Evolutionary conservation across 2,329 filamentous ascomycete species (phyloP).

Genomic region (Talaromyces marneffei): DNA sequence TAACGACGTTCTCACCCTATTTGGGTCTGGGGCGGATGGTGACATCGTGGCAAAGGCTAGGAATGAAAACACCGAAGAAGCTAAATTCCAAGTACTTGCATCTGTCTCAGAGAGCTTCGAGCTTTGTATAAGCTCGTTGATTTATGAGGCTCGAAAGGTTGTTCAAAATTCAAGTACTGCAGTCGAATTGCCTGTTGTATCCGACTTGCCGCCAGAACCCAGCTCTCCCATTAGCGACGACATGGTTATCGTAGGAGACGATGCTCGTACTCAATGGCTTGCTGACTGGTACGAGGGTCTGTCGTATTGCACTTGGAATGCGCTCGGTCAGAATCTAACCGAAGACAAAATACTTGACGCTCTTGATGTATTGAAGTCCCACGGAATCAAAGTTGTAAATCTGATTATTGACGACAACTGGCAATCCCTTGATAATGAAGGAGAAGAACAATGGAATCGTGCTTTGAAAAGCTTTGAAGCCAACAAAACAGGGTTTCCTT

Average conservation of each 20-base stretch:
- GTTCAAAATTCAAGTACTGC: slow-evolving; percentile 35
- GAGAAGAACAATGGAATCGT: slow-evolving; percentile 47
- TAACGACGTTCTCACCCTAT: slow-evolving; percentile 62
- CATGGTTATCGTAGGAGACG: slow-evolving; percentile 38
- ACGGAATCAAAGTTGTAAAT: slow-evolving; percentile 71
- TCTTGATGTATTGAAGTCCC: slow-evolving; percentile 62
- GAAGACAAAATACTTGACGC: slow-evolving; percentile 73
- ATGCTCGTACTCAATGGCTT: slow-evolving; percentile 54
- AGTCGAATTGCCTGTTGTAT: slow-evolving; percentile 12
- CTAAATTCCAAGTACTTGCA: slow-evolving; percentile 59
- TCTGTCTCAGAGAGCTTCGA: slow-evolving; percentile 69
- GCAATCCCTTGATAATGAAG: slow-evolving; percentile 66
- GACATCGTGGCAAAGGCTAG: slow-evolving; percentile 62
- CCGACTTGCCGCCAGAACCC: slow-evolving; percentile 20
- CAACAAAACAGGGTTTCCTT: slow-evolving; percentile 69
- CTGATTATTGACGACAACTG: slow-evolving; percentile 97
- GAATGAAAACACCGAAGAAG: slow-evolving; percentile 59
- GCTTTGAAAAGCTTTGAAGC: slow-evolving; percentile 82
- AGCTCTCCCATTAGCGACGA: slow-evolving; percentile 38
- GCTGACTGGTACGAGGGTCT: slow-evolving; percentile 89
- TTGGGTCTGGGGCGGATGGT: slow-evolving; percentile 61
- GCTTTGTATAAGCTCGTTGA: slow-evolving; percentile 67
- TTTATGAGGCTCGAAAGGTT: slow-evolving; percentile 77
- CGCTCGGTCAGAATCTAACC: slow-evolving; percentile 73
- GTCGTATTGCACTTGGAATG: slow-evolving; percentile 97